Percentiles rank a stretch among this genome's conserved stretches.
Conservation (phyloP, 805 yeast species). For the Lachancea lanzarotensis region DNA sequence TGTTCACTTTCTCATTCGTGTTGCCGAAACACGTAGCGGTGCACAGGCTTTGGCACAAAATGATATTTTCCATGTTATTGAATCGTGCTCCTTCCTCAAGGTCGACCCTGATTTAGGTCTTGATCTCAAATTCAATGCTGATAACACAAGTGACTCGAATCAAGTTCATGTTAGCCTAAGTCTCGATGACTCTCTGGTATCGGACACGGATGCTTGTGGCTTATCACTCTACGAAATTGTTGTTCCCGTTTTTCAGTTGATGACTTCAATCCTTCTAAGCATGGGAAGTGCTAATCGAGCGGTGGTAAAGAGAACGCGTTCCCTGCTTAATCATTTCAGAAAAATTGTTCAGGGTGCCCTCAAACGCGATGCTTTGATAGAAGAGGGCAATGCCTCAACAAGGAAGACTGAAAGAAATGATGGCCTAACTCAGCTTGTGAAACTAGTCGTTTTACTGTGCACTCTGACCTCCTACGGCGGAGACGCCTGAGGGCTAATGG, state of each 20-base stretch:
- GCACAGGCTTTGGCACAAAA: slow-evolving; percentile 70
- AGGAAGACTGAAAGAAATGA: slow-evolving; percentile 24
- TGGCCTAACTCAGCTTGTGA: slow-evolving; percentile 48
- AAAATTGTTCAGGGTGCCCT: slow-evolving; percentile 54
- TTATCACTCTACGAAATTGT: slow-evolving; percentile 61
- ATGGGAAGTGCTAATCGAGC: slow-evolving; percentile 70
- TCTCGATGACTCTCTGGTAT: slow-evolving; percentile 44
- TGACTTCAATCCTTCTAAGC: slow-evolving; percentile 59
- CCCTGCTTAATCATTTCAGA: slow-evolving; percentile 45
- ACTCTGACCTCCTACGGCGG: slow-evolving; percentile 41
- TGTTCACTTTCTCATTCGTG: slow-evolving; percentile 58
- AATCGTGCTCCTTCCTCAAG: slow-evolving; percentile 47
- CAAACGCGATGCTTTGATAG: slow-evolving; percentile 46
- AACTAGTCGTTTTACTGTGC: slow-evolving; percentile 47
- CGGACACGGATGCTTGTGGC: slow-evolving; percentile 27
- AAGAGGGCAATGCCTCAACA: slow-evolving; percentile 24
- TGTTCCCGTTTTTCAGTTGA: slow-evolving; percentile 66
- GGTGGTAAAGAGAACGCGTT: slow-evolving; percentile 47
- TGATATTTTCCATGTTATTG: slow-evolving; percentile 60
- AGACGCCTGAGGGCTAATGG: slow-evolving; percentile 7
- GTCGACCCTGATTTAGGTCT: slow-evolving; percentile 80
- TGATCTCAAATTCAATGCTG: slow-evolving; percentile 41
- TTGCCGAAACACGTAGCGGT: slow-evolving; percentile 72
- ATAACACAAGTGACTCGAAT: slow-evolving; percentile 25
- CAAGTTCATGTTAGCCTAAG: slow-evolving; percentile 41